Evolutionary conservation across 2,329 filamentous ascomycete species (phyloP), one percentile per base, ranked within the genome.

Genomic region (Raffaelea arxii): DNA sequence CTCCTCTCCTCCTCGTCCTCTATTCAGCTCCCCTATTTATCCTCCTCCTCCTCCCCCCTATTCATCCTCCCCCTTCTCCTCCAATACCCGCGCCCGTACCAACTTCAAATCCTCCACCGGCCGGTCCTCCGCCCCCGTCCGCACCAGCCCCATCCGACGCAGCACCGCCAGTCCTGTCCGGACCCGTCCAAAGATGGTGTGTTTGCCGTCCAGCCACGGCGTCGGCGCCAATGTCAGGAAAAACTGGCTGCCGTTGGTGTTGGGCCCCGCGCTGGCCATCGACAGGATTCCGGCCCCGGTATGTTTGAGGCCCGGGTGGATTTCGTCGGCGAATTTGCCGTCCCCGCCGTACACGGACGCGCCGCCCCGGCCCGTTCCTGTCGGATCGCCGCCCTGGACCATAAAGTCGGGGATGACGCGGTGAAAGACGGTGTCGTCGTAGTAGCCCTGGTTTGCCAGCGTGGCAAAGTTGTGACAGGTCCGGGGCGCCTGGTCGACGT

Each of bases 381-480:
- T 95, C 2, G 91, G 91, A 64, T 98, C 92, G 49, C 91, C 90
- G 51, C 84, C 86, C 69, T 97, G 91, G 48, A 94, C 75, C 91
- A 98, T 97, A 72, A 98, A 98, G 66, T 87, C 80, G 44, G 87
- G 82, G 60, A 98, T 97, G 57, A 97, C 82, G 63, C 92, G 89
- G 72, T 97, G 92, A 75, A 97, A 91, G 59, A 90, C 69, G 49
- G 86, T 79, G 61, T 68, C 71, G 69, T 92, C 79, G 77, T 95
- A 98, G 77, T 96, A 97, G 56, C 86, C 86, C 56, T 89, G 77
- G 51, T 77, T 70, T 19, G 82, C 80, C 44, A 97, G 86, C 4
- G 84, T 86, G 23, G 75, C 63, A 69, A 97, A 97, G 74, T 97
- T 95, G 50, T 75, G 77, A 76, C 87, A 94, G 22, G 89, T 90